Evolutionary conservation across 202 grass and related monocot genomes (phyloP).

Genomic region (Eragrostis tef): DNA sequence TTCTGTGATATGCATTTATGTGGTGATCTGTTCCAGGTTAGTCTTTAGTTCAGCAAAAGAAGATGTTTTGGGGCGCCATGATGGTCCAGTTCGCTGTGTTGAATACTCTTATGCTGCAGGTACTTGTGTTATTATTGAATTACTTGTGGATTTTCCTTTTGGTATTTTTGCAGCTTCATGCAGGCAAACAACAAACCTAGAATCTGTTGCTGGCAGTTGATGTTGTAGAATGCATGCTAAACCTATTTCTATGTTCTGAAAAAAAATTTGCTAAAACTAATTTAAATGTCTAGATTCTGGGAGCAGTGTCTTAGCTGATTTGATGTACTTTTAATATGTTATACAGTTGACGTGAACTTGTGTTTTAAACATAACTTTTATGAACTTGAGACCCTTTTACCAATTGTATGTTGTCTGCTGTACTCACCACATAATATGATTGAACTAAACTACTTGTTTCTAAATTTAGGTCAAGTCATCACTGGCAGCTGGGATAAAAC

Average conservation of each 20-base stretch:
- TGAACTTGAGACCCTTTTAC: not conserved
- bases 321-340: not conserved
- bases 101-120: constrained; percentile 97
- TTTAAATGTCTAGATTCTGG: constrained; percentile 27
- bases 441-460: constrained; percentile 34
- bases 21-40: constrained; percentile 60
- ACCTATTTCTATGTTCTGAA: no score
- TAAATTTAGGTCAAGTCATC: constrained; percentile 79
- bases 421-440: not conserved
- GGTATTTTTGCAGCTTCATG: constrained; percentile 17
- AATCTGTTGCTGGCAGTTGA: no score
- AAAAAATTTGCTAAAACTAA: not conserved
- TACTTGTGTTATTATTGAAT: constrained; percentile 39
- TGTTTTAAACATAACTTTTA: not conserved
- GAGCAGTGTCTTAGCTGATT: not conserved
- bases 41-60: constrained; percentile 76
- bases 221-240: no score
- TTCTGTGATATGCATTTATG: constrained; percentile 14
- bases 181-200: not conserved
- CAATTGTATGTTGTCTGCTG: not conserved
- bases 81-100: constrained; percentile 85
- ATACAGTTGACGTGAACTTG: not conserved
- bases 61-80: constrained; percentile 83
- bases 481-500: constrained; percentile 99
- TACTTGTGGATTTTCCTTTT: constrained; percentile 1